phyloP scores from a whole-genome alignment of 768 basidiomycete species.

The Naganishia friedmannii region DNA sequence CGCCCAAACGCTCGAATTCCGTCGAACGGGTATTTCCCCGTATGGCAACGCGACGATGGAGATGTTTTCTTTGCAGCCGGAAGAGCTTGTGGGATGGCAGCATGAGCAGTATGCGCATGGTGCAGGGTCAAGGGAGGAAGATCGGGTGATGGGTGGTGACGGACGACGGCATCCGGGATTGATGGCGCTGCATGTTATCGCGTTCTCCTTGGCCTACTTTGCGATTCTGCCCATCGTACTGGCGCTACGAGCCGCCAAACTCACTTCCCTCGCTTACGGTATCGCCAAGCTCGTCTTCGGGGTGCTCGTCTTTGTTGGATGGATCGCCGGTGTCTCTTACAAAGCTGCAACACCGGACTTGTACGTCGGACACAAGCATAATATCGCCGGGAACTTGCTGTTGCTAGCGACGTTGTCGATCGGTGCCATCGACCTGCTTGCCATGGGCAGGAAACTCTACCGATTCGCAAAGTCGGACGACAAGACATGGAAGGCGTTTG shows the following conservation, averaged over 20 bases:
- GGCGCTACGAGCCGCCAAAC: neutral
- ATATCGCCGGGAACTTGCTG: constrained; percentile 31
- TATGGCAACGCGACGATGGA: constrained; percentile 24
- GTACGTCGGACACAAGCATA: constrained; percentile 56
- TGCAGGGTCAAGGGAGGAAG: constrained; percentile 7
- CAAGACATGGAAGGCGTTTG: constrained; percentile 3
- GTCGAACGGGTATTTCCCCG: constrained; percentile 12
- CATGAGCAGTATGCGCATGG: neutral
- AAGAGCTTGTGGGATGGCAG: constrained; percentile 6
- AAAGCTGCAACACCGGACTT: constrained; percentile 76
- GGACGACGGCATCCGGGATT: constrained; percentile 54
- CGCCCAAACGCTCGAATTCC: constrained; percentile 43
- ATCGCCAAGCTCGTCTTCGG: constrained; percentile 66
- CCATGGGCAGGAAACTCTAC: constrained; percentile 13
- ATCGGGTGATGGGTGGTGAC: constrained; percentile 11
- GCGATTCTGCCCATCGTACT: constrained; percentile 66
- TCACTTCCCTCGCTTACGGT: constrained; percentile 45
- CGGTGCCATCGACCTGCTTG: constrained; percentile 22
- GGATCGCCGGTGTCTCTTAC: constrained; percentile 68
- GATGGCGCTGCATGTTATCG: constrained; percentile 69
- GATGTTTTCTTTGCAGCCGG: constrained; percentile 16
- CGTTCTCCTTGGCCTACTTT: constrained; percentile 79
- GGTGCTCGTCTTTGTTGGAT: constrained; percentile 62
- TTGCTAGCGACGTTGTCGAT: constrained; percentile 18
- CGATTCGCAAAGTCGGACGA: constrained; percentile 5